Conservation (phyloP, 2,329 filamentous ascomycete genomes). For the Plectosphaerella plurivora region DNA sequence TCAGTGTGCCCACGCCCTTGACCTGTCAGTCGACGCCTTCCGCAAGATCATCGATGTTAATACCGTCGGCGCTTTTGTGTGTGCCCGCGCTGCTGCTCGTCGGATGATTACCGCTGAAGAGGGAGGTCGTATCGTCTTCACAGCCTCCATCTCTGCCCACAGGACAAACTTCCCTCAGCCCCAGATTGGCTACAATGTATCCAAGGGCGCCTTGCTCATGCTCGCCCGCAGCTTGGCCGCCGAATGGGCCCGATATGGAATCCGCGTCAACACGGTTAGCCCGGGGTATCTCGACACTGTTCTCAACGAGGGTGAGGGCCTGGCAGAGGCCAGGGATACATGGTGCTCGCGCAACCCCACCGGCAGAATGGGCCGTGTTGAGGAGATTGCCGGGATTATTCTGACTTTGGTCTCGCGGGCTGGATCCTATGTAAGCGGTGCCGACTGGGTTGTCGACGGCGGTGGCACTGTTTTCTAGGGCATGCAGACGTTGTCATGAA, state of each 20-base stretch:
- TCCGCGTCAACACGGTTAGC: slow-evolving; percentile 65
- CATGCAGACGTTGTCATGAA: background rate
- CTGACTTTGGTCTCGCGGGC: slow-evolving; percentile 57
- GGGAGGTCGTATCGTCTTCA: slow-evolving; percentile 61
- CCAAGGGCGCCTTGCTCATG: slow-evolving; percentile 62
- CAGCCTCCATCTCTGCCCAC: slow-evolving; percentile 65
- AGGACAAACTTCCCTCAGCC: slow-evolving; percentile 69
- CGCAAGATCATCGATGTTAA: slow-evolving; percentile 66
- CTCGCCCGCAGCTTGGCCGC: slow-evolving; percentile 63
- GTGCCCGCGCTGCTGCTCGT: slow-evolving; percentile 57
- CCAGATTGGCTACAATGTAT: slow-evolving; percentile 67
- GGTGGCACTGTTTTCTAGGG: slow-evolving; percentile 23
- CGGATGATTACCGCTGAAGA: slow-evolving; percentile 46
- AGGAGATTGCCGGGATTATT: slow-evolving; percentile 59
- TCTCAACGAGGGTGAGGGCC: slow-evolving; percentile 60
- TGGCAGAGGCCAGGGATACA: slow-evolving; percentile 45
- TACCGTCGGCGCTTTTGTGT: slow-evolving; percentile 65
- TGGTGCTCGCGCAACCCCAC: slow-evolving; percentile 59
- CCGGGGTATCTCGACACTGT: slow-evolving; percentile 78
- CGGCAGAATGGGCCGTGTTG: slow-evolving; percentile 60
- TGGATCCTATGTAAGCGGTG: slow-evolving; percentile 64
- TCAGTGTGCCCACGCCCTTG: slow-evolving; percentile 54
- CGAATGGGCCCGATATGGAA: slow-evolving; percentile 69
- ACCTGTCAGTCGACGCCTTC: slow-evolving; percentile 56
- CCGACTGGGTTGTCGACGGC: slow-evolving; percentile 63